phyloP scores from a whole-genome alignment of 176 grass and related monocot species.

The Oryza meridionalis region DNA sequence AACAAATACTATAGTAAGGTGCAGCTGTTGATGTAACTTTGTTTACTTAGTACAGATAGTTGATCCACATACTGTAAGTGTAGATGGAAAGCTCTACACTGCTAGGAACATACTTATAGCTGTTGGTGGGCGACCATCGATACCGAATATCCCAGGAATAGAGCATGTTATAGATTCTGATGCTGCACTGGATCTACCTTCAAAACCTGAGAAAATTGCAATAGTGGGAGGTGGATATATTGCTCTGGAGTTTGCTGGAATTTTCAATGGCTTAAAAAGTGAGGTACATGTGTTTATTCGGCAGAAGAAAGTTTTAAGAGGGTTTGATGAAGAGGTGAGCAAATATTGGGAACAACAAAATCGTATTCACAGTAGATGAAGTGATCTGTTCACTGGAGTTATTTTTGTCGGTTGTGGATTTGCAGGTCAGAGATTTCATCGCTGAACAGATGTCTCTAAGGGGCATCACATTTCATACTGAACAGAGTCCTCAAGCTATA shows the following conservation, averaged over 20 bases:
- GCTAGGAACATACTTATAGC: slow-evolving; percentile 74
- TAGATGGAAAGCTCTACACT: slow-evolving; percentile 71
- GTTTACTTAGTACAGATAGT: slow-evolving; percentile 59
- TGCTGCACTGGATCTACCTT: slow-evolving; percentile 64
- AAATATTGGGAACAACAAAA: neutral
- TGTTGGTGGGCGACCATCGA: slow-evolving; percentile 62
- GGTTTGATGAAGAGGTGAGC: slow-evolving; percentile 85
- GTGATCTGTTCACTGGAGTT: slow-evolving; percentile 3
- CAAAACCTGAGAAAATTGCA: slow-evolving; percentile 71
- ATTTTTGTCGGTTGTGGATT: slow-evolving; percentile 30
- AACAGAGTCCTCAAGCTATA: slow-evolving; percentile 70
- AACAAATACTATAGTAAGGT: slow-evolving; percentile 16
- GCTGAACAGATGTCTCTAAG: slow-evolving; percentile 75
- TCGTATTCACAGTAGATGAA: slow-evolving; percentile 10
- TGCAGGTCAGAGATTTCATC: slow-evolving; percentile 78
- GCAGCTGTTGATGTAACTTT: slow-evolving; percentile 34
- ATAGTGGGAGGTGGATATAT: slow-evolving; percentile 84
- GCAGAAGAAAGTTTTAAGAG: slow-evolving; percentile 75
- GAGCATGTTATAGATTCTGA: slow-evolving; percentile 80
- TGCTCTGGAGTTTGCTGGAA: slow-evolving; percentile 82
- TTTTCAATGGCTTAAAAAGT: slow-evolving; percentile 82
- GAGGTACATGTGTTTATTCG: slow-evolving; percentile 85
- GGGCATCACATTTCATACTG: slow-evolving; percentile 75
- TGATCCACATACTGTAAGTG: slow-evolving; percentile 68
- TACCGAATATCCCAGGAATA: slow-evolving; percentile 73